Percentiles rank a stretch among this genome's conserved stretches.
These are phyloP conservation scores for Malassezia cuniculi DNA, from an alignment of 1,284 basidiomycete species.

Conservation along the genomic window DNA sequence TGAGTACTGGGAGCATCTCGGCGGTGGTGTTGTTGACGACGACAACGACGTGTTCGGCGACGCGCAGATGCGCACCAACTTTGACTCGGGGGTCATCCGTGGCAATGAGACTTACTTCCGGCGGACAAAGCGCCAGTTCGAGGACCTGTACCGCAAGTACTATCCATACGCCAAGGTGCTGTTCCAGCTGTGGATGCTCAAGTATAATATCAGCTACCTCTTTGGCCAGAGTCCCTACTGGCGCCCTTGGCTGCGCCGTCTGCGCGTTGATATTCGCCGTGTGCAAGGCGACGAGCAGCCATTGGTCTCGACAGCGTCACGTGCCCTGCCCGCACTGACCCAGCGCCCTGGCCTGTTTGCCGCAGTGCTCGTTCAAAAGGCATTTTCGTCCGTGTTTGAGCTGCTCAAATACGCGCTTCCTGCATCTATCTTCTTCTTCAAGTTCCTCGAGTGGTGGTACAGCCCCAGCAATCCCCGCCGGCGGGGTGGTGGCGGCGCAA, in stretches of 20 bases:
- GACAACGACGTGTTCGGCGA: slow-evolving; percentile 47
- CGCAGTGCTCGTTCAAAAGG: slow-evolving; percentile 16
- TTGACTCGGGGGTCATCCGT: neutral
- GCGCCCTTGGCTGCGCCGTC: slow-evolving; percentile 77
- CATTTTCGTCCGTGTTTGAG: slow-evolving; percentile 32
- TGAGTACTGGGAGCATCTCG: slow-evolving; percentile 77
- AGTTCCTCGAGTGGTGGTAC: slow-evolving; percentile 99
- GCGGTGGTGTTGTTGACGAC: slow-evolving; percentile 55
- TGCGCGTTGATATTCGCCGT: slow-evolving; percentile 68
- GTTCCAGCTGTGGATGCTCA: slow-evolving; percentile 68
- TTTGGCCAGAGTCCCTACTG: slow-evolving; percentile 78
- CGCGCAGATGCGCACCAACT: neutral
- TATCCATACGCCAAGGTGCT: slow-evolving; percentile 71
- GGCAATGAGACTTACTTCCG: too few species aligned
- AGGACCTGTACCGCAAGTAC: slow-evolving; percentile 51
- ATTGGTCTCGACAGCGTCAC: neutral
- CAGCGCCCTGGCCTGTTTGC: slow-evolving; percentile 13
- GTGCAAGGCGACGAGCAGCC: slow-evolving; percentile 48
- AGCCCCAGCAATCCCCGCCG: slow-evolving; percentile 67
- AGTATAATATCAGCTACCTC: slow-evolving; percentile 70
- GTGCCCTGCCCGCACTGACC: slow-evolving; percentile 1
- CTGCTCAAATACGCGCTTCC: slow-evolving; percentile 66
- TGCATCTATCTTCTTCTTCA: slow-evolving; percentile 86
- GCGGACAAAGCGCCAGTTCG: neutral
- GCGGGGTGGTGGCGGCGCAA: slow-evolving; percentile 49